Evolutionary conservation across 2,329 filamentous ascomycete species (phyloP).

Genomic region (Fusarium zealandicum): DNA sequence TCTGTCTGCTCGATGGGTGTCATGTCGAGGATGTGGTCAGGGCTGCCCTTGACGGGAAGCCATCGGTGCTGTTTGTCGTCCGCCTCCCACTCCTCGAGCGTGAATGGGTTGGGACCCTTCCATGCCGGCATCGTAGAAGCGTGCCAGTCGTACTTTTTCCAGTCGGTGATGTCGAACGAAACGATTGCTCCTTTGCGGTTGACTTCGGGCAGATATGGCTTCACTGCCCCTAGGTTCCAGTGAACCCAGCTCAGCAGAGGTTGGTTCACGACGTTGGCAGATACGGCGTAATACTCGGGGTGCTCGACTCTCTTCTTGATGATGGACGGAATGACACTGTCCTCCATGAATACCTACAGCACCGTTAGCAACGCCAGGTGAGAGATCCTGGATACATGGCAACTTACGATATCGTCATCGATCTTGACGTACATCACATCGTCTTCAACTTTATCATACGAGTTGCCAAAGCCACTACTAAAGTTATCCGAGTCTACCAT

Average conservation of each 20-base stretch:
- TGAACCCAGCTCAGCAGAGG: conserved; percentile 62
- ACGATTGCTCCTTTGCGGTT: conserved; percentile 31
- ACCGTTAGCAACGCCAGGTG: background rate
- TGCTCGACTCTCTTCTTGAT: conserved; percentile 60
- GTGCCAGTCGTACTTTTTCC: conserved; percentile 46
- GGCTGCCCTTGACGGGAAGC: conserved; percentile 50
- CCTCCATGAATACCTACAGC: conserved; percentile 47
- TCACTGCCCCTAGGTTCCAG: conserved; percentile 58
- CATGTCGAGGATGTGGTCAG: conserved; percentile 50
- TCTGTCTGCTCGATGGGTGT: conserved; percentile 58
- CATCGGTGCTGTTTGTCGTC: conserved; percentile 57
- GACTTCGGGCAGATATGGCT: conserved; percentile 61
- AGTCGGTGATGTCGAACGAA: conserved; percentile 35
- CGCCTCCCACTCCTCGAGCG: conserved; percentile 44
- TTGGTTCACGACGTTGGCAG: conserved; percentile 64
- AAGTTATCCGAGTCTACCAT: conserved; percentile 42
- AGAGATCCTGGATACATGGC: no score
- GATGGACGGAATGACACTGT: conserved; percentile 57
- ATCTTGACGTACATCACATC: conserved; percentile 53
- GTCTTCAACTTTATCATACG: conserved; percentile 56
- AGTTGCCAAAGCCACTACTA: conserved; percentile 45
- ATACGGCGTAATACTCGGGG: conserved; percentile 59
- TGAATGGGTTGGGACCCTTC: conserved; percentile 42
- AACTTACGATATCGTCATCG: conserved; percentile 49
- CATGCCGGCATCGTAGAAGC: conserved; percentile 49